Evolutionary conservation across 192 early-diverging fungal genomes (phyloP), one percentile per base, ranked within the genome.

Genomic region (Backusella morwellensis): DNA sequence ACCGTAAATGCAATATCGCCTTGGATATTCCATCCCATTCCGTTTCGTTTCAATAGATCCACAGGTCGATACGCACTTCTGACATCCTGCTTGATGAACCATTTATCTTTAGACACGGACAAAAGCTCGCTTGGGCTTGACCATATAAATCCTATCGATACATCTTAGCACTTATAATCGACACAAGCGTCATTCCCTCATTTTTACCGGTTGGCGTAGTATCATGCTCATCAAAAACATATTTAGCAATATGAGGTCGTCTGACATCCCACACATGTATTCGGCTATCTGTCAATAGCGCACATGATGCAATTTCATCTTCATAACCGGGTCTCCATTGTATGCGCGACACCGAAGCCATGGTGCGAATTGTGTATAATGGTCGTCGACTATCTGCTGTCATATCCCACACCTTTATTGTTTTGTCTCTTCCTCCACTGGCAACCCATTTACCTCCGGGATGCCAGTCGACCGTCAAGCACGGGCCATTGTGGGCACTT

Each of bases 351-450:
- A 94, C 89, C 69, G 88, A 84, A 29, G 87, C 85, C 67, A 91
- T 92, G 1, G 91, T 93, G 7, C 89, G 86, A 35, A 95, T 92
- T 0, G 75, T 85, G 63, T 91, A 84, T 11, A 87, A 75, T 36
- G 93, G 87, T 26, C 86, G 78, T 35, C 89, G 47, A n/a, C 77
- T 84, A n/a, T 92, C 91, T 6, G 88, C 79, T 19, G 82, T 90
- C 78, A 89, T 88, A 67, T 93, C 92, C 91, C 91, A 93, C 19
- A 93, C 85, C 88, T 95, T 93, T 77, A 96, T 94, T 3, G 86
- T 87, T 59, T 87, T 88, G 75, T 96, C 95, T 1, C 93, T 75
- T 0, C 95, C 95, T 11, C 94, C 93, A 54, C 86, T 94, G 0
- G 94, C 95, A n/a, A 95, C 77, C 23, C 84, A 83, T 29, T 82